phyloP scores from a whole-genome alignment of 768 basidiomycete genomes.

The Rhodocollybia butyracea region DNA sequence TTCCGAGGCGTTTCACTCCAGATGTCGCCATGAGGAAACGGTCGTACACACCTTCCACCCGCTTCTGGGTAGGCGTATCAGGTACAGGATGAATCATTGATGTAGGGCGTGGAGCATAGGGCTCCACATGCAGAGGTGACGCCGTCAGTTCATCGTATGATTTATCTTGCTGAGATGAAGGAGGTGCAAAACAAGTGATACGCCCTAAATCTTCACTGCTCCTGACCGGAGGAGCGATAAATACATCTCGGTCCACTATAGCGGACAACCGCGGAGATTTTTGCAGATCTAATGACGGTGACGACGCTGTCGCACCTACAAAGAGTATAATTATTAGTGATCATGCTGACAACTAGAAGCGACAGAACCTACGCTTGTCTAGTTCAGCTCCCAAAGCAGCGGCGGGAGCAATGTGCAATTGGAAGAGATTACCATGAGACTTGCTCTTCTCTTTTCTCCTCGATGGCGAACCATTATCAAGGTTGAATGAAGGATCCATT shows the following conservation, averaged over 20 bases:
- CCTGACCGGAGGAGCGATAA: conserved; percentile 53
- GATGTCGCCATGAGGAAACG: conserved; percentile 80
- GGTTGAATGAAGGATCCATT: conserved; percentile 21
- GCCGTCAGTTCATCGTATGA: conserved; percentile 55
- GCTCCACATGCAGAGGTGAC: conserved; percentile 62
- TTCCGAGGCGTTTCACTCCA: conserved; percentile 76
- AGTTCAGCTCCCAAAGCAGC: conserved; percentile 64
- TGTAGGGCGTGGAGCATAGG: conserved; percentile 50
- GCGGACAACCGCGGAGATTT: conserved; percentile 55
- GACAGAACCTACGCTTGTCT: conserved; percentile 47
- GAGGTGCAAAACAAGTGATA: not conserved
- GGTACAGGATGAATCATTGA: conserved; percentile 33
- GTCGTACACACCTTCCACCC: conserved; percentile 75
- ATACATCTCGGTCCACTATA: conserved; percentile 65
- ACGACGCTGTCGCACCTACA: conserved; percentile 27
- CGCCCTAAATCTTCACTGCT: conserved; percentile 26
- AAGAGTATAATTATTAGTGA: not conserved
- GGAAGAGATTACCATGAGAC: conserved; percentile 62
- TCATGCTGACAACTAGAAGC: not conserved
- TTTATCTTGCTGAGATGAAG: conserved; percentile 6
- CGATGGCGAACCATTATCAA: conserved; percentile 50
- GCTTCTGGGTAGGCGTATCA: conserved; percentile 57
- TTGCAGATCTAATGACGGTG: conserved; percentile 25
- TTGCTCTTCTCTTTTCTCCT: conserved; percentile 65
- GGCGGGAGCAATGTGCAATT: conserved; percentile 64